Conservation (phyloP, 2,329 filamentous ascomycete species). For the Biscogniauxia mediterranea region DNA sequence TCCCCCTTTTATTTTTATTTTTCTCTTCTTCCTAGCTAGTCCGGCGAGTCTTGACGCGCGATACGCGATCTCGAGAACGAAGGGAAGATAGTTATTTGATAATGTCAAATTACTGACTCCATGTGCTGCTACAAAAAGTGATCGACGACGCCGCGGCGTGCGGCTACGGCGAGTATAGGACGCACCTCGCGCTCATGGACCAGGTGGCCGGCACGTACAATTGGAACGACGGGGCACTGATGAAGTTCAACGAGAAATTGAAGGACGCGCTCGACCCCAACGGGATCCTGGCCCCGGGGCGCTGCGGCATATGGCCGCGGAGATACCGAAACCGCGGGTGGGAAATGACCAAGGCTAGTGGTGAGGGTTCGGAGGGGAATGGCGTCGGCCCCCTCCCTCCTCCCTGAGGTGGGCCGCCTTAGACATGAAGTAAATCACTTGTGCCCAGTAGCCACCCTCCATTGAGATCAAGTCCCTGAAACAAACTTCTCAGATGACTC, state of each 20-base stretch:
- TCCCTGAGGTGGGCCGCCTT: background rate
- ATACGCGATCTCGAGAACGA: too few relatives aligned
- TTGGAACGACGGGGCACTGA: conserved; percentile 40
- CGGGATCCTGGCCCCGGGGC: conserved; percentile 33
- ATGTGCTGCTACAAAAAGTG: conserved; percentile 9
- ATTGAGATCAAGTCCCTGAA: background rate
- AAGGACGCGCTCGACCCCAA: conserved; percentile 44
- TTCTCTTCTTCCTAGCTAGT: too few relatives aligned
- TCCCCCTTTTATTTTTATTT: too few relatives aligned
- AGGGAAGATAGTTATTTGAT: too few relatives aligned
- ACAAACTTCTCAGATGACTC: background rate
- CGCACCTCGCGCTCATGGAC: conserved; percentile 45
- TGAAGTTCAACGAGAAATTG: conserved; percentile 40
- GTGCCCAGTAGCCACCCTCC: background rate
- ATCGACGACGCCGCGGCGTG: conserved; percentile 38
- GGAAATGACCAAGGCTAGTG: conserved; percentile 36
- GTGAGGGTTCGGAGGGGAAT: conserved; percentile 31
- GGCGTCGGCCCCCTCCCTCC: conserved; percentile 22
- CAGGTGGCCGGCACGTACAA: conserved; percentile 43
- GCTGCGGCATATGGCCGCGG: conserved; percentile 33
- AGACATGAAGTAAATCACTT: background rate
- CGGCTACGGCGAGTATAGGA: conserved; percentile 45
- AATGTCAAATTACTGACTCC: too few relatives aligned
- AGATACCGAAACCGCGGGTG: conserved; percentile 34
- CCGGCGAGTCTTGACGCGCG: too few relatives aligned